Conservation (phyloP, 139 green algal species). For the Parachlorella kessleri region DNA sequence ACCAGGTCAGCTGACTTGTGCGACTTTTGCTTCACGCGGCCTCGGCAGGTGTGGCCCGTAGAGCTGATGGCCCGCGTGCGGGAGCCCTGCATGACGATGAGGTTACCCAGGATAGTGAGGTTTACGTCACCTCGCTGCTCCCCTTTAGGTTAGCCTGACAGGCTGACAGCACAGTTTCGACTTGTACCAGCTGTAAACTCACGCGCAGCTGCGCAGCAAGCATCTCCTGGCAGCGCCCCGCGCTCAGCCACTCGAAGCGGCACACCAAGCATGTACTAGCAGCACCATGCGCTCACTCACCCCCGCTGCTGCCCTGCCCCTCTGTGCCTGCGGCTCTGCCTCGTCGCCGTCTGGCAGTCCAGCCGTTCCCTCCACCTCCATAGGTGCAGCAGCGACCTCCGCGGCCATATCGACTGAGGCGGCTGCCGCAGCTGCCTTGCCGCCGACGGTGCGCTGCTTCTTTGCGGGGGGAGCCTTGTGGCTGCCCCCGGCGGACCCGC, state of each 20-base stretch:
- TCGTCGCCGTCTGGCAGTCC: background rate
- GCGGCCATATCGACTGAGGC: background rate
- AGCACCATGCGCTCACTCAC: too few relatives aligned
- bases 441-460: background rate
- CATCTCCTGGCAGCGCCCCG: background rate
- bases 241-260: background rate
- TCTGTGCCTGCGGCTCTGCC: background rate
- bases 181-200: too few relatives aligned
- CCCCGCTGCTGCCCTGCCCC: too few relatives aligned
- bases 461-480: too few relatives aligned
- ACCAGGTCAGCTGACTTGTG: conserved; percentile 74
- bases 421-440: conserved; percentile 25
- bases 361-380: background rate
- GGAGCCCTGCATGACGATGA: background rate
- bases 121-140: background rate
- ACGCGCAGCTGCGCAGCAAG: too few relatives aligned
- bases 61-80: conserved; percentile 57
- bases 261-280: too few relatives aligned
- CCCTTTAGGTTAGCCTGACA: too few relatives aligned
- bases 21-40: conserved; percentile 81
- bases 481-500: too few relatives aligned
- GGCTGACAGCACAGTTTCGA: too few relatives aligned
- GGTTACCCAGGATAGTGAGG: background rate
- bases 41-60: conserved; percentile 78
- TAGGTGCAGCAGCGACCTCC: background rate